A percentile compares a stretch with the other conserved stretches of the same genome.
phyloP scores from a whole-genome alignment of 345 rosid genomes.

The Pugionium cornutum region DNA sequence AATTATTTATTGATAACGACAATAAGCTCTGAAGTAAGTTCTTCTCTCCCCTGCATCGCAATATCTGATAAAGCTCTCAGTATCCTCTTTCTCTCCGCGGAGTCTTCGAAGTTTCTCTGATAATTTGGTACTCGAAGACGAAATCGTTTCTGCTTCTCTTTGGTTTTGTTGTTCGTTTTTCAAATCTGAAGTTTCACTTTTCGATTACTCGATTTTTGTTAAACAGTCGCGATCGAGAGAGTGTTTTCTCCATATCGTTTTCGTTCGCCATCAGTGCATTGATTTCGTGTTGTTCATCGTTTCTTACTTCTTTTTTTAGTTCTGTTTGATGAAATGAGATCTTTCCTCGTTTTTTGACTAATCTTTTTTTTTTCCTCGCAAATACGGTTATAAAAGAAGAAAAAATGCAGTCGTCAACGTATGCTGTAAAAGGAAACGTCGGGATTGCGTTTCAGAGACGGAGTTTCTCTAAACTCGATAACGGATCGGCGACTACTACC shows the following conservation, averaged over 20 bases:
- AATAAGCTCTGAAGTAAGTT: slow-evolving; percentile 23
- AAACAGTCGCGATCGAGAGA: slow-evolving; percentile 26
- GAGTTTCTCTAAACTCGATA: slow-evolving; percentile 33
- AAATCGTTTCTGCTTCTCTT: slow-evolving; percentile 19
- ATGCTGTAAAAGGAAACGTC: slow-evolving; percentile 46
- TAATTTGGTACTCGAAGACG: slow-evolving; percentile 4
- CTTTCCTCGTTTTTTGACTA: slow-evolving; percentile 3
- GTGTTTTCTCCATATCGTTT: slow-evolving; percentile 11
- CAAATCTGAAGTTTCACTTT: slow-evolving; percentile 21
- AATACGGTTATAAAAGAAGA: slow-evolving; percentile 30
- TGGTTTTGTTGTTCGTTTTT: background rate
- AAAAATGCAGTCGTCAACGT: slow-evolving; percentile 65
- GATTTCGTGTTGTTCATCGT: slow-evolving; percentile 17
- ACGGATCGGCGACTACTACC: slow-evolving; percentile 35
- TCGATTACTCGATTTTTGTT: background rate
- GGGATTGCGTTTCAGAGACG: slow-evolving; percentile 46
- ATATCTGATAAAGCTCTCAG: slow-evolving; percentile 24
- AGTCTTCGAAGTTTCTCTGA: slow-evolving; percentile 45
- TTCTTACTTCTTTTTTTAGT: background rate
- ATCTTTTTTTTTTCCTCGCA: slow-evolving; percentile 24
- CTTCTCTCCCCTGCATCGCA: slow-evolving; percentile 18
- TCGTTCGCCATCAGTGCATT: slow-evolving; percentile 11
- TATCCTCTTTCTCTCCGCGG: slow-evolving; percentile 44
- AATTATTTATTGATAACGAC: background rate
- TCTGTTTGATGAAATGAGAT: slow-evolving; percentile 22